phyloP scores from a whole-genome alignment of 352 stramenopile genomes.

The Globisporangium recalcitrans region DNA sequence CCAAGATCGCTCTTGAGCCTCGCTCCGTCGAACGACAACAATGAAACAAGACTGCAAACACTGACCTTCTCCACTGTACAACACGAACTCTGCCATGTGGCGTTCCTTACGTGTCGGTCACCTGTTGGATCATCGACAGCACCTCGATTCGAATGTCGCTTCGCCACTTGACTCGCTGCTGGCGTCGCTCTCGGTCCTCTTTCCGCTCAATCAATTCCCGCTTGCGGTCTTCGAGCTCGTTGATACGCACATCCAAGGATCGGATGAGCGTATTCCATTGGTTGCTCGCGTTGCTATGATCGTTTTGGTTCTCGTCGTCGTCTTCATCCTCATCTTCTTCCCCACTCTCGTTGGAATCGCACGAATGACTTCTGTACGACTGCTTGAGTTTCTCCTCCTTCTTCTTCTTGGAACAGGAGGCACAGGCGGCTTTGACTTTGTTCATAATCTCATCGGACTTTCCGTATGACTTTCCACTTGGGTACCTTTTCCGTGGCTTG shows the following conservation, averaged over 20 bases:
- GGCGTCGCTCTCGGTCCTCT: conserved; percentile 37
- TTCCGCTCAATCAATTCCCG: conserved; percentile 44
- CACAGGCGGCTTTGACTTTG: conserved; percentile 13
- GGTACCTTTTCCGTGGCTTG: conserved; percentile 10
- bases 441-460: conserved; percentile 19
- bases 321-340: conserved; percentile 23
- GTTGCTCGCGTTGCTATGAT: neutral
- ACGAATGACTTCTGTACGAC: neutral
- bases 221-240: conserved; percentile 38
- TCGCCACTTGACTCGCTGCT: conserved; percentile 23
- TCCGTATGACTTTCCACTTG: conserved; percentile 16
- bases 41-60: neutral
- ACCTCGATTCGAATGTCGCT: conserved; percentile 19
- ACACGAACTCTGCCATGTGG: neutral
- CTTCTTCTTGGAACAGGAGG: conserved; percentile 14
- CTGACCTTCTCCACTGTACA: neutral
- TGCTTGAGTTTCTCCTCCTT: conserved; percentile 5
- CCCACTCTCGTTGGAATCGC: neutral
- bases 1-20: neutral
- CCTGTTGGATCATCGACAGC: conserved; percentile 9
- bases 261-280: conserved; percentile 21
- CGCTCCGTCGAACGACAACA: neutral
- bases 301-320: conserved; percentile 4
- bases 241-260: conserved; percentile 35
- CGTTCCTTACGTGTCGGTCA: neutral